Percentiles rank a stretch among this genome's conserved stretches.
Evolutionary conservation across 2,329 filamentous ascomycete species (phyloP).

Genomic region (Fusarium beomiforme): DNA sequence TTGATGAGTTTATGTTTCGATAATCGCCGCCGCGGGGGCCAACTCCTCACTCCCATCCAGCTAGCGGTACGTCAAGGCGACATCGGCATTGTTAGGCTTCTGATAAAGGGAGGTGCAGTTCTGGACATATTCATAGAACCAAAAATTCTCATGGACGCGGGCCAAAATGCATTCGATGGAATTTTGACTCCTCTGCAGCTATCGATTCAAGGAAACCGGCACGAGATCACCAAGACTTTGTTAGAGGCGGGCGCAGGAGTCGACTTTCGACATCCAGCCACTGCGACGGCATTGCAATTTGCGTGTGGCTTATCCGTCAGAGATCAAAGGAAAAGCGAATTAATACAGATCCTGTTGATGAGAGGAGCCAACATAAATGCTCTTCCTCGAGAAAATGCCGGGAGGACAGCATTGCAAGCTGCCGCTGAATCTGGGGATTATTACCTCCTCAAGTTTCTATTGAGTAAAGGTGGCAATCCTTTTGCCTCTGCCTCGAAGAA

Average conservation of each 20-base stretch:
- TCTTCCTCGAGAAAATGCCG: rapidly evolving
- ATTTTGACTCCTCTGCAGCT: neutral
- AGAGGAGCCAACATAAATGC: neutral
- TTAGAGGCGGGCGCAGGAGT: neutral
- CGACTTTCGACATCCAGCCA: neutral
- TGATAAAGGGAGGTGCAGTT: neutral
- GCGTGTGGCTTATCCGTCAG: rapidly evolving
- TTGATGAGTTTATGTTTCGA: no score
- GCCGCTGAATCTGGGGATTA: neutral
- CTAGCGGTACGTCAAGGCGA: rapidly evolving
- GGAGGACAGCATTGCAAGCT: slow-evolving; percentile 3
- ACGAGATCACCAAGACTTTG: neutral
- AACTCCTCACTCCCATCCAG: neutral
- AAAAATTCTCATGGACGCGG: rapidly evolving
- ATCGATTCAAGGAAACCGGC: rapidly evolving
- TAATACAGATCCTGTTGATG: rapidly evolving
- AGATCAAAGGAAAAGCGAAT: rapidly evolving
- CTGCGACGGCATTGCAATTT: neutral
- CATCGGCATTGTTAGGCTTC: rapidly evolving
- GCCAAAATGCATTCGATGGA: rapidly evolving
- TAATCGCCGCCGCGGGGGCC: no score
- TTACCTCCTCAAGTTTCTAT: rapidly evolving
- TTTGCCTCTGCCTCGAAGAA: rapidly evolving
- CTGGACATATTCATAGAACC: neutral
- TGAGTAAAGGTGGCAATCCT: rapidly evolving